Percentiles rank a stretch among this genome's conserved stretches.
These are phyloP conservation scores for Fusarium pininemorale DNA, from an alignment of 2,329 filamentous ascomycete species.

Conservation along the genomic window DNA sequence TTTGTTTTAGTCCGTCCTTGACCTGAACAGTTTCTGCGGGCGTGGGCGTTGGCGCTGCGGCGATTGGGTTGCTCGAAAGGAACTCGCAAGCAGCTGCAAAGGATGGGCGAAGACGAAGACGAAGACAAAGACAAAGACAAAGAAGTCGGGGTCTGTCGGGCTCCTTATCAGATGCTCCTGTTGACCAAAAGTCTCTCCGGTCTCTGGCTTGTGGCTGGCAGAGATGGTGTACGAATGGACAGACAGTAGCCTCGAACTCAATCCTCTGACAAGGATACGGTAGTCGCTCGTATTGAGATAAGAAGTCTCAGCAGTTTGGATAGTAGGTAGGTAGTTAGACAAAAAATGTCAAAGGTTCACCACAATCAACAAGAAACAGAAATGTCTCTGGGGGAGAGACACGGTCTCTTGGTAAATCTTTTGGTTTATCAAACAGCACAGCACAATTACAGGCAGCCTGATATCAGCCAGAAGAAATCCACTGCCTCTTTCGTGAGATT, in stretches of 20 bases:
- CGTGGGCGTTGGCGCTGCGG: constrained; percentile 17
- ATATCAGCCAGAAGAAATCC: background rate
- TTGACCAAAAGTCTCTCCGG: background rate
- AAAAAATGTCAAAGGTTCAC: constrained; percentile 15
- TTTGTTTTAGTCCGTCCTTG: constrained; percentile 14
- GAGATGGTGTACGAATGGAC: background rate
- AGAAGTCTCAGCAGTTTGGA: constrained; percentile 4
- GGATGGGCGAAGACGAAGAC: background rate
- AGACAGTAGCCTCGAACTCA: constrained; percentile 6
- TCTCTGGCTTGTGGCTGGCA: background rate
- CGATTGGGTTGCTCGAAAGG: background rate
- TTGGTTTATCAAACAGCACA: constrained; percentile 7
- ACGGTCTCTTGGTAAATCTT: constrained; percentile 1
- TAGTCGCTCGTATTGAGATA: constrained; percentile 14
- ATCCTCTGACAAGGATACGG: constrained; percentile 4
- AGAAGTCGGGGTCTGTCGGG: background rate
- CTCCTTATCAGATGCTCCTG: background rate
- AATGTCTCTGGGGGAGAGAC: background rate
- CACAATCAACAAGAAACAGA: constrained; percentile 9
- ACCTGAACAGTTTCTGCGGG: constrained; percentile 6
- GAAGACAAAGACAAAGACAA: background rate
- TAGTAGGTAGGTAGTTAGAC: background rate
- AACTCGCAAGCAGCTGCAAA: background rate
- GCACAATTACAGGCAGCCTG: constrained; percentile 10
- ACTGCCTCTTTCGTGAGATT: background rate